Conservation (phyloP, 192 early-diverging fungal species). For the Umbelopsis isabellina region DNA sequence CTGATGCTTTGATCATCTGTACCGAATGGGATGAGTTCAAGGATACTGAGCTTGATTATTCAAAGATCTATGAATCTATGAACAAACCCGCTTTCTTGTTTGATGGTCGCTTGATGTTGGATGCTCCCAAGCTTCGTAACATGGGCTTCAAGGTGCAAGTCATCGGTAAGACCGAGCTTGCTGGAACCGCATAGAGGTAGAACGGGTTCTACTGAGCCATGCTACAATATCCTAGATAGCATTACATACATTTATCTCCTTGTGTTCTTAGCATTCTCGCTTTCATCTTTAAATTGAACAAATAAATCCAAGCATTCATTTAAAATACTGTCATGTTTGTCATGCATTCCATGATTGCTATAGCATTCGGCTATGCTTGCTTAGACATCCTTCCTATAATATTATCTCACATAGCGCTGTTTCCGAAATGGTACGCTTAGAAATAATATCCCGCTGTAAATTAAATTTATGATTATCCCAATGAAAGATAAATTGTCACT, state of each 20-base stretch:
- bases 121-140: conserved; percentile 59
- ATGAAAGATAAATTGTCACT: too few relatives aligned
- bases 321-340: not conserved
- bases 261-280: not conserved
- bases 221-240: not conserved
- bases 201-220: not conserved
- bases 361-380: not conserved
- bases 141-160: conserved; percentile 82
- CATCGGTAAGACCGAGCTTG: conserved; percentile 63
- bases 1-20: conserved; percentile 78
- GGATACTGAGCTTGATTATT: conserved; percentile 64
- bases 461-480: too few relatives aligned
- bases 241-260: not conserved
- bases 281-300: not conserved
- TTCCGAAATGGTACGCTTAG: too few relatives aligned
- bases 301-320: not conserved
- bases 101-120: conserved; percentile 87
- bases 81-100: conserved; percentile 87
- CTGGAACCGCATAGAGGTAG: conserved; percentile 22
- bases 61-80: conserved; percentile 66
- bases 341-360: not conserved
- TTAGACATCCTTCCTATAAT: not conserved
- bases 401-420: not conserved
- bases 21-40: conserved; percentile 95
- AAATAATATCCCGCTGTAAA: too few relatives aligned